phyloP scores from a whole-genome alignment of 306 rosid species.

The Sindora glabra region DNA sequence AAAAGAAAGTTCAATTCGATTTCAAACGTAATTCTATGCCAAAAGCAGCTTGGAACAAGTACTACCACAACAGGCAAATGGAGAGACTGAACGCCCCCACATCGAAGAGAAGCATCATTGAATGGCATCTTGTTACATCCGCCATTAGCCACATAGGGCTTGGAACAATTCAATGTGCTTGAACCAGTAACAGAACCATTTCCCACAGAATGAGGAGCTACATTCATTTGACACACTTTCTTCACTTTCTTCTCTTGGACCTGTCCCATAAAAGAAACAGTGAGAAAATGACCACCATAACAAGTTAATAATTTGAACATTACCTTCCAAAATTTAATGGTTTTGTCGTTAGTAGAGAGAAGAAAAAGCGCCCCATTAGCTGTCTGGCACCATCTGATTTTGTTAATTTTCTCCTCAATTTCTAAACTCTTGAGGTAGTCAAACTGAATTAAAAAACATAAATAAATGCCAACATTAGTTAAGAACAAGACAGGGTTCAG shows the following conservation, averaged over 20 bases:
- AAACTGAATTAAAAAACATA: no score
- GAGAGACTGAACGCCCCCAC: constrained; percentile 30
- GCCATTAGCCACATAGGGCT: constrained; percentile 38
- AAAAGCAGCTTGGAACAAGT: neutral
- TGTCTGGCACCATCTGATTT: constrained; percentile 98
- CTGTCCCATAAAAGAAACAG: constrained; percentile 33
- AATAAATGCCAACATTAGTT: no score
- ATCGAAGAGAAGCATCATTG: constrained; percentile 29
- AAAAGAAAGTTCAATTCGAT: neutral
- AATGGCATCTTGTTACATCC: constrained; percentile 29
- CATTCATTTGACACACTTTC: constrained; percentile 81
- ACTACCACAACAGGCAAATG: constrained; percentile 34
- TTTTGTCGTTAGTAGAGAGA: constrained; percentile 91
- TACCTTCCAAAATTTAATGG: constrained; percentile 99
- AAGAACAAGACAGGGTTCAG: no score
- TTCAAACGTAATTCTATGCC: neutral
- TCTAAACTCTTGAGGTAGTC: constrained; percentile 99
- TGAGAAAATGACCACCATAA: constrained; percentile 26
- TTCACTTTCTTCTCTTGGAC: constrained; percentile 96
- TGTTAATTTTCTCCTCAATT: constrained; percentile 98
- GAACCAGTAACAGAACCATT: constrained; percentile 39
- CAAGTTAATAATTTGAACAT: no score
- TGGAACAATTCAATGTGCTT: constrained; percentile 27
- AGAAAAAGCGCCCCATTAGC: constrained; percentile 93
- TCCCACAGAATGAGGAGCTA: constrained; percentile 49